Evolutionary conservation across 345 rosid species (phyloP), one percentile per base, ranked within the genome.

Genomic region (Dovyalis caffra): DNA sequence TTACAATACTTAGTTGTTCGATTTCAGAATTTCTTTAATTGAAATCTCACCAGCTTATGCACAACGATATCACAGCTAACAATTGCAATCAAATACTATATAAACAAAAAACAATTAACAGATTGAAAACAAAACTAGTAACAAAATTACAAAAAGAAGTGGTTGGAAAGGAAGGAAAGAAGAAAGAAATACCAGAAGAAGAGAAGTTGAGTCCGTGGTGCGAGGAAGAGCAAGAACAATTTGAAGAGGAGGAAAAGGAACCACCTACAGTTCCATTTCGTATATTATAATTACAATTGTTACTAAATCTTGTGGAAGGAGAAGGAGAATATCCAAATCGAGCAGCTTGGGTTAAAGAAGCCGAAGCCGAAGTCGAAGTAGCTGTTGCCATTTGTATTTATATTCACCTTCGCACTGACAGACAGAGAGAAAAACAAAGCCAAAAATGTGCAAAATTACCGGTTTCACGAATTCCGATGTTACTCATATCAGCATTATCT

Each of bases 291-390:
- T 62, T 53, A 18, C 29, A 38, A 31, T 28, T 40, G 20, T 32
- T 64, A 53, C 73, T 40, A 18, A 84, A 74, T 60, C 83, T 76
- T 0, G n/a, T n/a, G n/a, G n/a, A n/a, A n/a, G 79, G 83, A 47
- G 81, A 82, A 79, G 80, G 83, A 38, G 81, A 82, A 79, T 71
- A 85, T n/a, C 76, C 79, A 66, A 77, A 84, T 15, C 74, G 82
- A 78, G 89, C 88, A 78, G 89, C 87, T 72, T 78, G 91, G 35
- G n/a, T n/a, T n/a, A n/a, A n/a, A n/a, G 86, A 43, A 11, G 15
- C 12, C 49, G 49, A 43, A 3, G 49, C 49, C 43, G 43, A 6
- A 9, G 43, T 21, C 38, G 85, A 64, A 74, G 87, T 77, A 65
- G 89, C 77, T 4, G 86, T 26, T 12, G 90, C 87, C 90, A 88